Percentiles rank a stretch among this genome's conserved stretches.
These are phyloP conservation scores for Didymellaceae sp. DNA, from an alignment of 2,329 filamentous ascomycete species.

Conservation along the genomic window DNA sequence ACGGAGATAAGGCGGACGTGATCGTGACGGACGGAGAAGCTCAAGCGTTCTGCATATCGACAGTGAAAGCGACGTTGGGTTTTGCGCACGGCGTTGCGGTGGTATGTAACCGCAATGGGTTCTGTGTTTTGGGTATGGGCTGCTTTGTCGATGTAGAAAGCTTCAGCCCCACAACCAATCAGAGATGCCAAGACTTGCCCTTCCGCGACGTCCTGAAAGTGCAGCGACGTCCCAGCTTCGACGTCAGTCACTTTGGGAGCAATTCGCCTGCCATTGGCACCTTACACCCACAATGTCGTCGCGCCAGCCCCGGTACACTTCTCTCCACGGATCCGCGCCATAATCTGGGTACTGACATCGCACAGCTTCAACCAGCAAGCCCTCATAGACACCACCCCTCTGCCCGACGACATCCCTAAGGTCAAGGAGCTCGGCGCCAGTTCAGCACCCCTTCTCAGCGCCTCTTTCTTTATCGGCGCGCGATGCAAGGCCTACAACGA, in stretches of 20 bases:
- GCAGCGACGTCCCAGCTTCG: conserved; percentile 30
- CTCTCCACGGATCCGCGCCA: conserved; percentile 10
- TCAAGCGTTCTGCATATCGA: conserved; percentile 22
- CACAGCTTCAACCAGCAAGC: conserved; percentile 89
- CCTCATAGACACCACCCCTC: conserved; percentile 94
- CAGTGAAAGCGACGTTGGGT: conserved; percentile 2
- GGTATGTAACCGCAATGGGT: conserved; percentile 17
- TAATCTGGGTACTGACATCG: conserved; percentile 29
- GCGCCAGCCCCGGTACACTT: conserved; percentile 64
- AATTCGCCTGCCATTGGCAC: conserved; percentile 47
- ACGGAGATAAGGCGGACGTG: not conserved
- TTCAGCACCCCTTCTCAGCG: conserved; percentile 89
- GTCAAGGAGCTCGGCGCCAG: conserved; percentile 93
- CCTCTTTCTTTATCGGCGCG: conserved; percentile 95
- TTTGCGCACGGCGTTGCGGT: conserved; percentile 14
- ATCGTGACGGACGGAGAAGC: not conserved
- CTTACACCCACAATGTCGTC: conserved; percentile 62
- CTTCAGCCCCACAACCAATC: conserved; percentile 19
- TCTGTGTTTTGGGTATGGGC: conserved; percentile 11
- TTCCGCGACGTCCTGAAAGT: conserved; percentile 23
- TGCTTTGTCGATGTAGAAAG: conserved; percentile 27
- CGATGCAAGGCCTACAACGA: conserved; percentile 96
- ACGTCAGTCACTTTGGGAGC: conserved; percentile 33
- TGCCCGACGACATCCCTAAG: conserved; percentile 88
- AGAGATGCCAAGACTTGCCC: not conserved